Conservation (phyloP, 1,284 basidiomycete genomes). For the Malassezia vespertilionis region DNA sequence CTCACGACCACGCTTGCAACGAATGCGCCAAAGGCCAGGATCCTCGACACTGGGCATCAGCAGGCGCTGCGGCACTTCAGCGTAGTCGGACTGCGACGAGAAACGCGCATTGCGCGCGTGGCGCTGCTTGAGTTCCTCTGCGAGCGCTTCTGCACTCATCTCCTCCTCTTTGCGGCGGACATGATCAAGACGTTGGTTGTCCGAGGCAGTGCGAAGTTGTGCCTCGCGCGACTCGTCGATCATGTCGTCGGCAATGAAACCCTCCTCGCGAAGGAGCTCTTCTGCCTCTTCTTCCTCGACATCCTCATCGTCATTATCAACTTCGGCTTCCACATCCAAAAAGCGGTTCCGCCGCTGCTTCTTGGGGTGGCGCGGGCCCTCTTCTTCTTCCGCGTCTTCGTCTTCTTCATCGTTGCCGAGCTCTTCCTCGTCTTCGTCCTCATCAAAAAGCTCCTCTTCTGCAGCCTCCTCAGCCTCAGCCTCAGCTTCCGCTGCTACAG, state of each 20-base stretch:
- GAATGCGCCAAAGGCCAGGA: constrained; percentile 87
- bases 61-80: constrained; percentile 71
- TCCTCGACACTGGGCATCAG: constrained; percentile 95
- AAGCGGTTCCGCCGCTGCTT: constrained; percentile 57
- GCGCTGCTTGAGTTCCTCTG: constrained; percentile 69
- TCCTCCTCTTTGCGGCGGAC: constrained; percentile 67
- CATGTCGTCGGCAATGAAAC: constrained; percentile 64
- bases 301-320: constrained; percentile 56
- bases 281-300: constrained; percentile 44
- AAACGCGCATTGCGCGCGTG: constrained; percentile 54
- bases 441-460: constrained; percentile 29
- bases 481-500: too few species aligned
- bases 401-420: constrained; percentile 36
- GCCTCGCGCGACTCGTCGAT: constrained; percentile 59
- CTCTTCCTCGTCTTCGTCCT: constrained; percentile 38
- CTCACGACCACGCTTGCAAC: constrained; percentile 87
- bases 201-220: constrained; percentile 53
- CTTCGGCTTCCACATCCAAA: constrained; percentile 85
- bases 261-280: constrained; percentile 49
- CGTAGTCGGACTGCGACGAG: constrained; percentile 56
- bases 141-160: constrained; percentile 73
- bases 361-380: constrained; percentile 23
- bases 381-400: constrained; percentile 24
- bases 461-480: constrained; percentile 22
- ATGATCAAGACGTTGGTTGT: constrained; percentile 67